phyloP scores from a whole-genome alignment of 1,284 basidiomycete genomes.

The Ceratobasidium sp. region DNA sequence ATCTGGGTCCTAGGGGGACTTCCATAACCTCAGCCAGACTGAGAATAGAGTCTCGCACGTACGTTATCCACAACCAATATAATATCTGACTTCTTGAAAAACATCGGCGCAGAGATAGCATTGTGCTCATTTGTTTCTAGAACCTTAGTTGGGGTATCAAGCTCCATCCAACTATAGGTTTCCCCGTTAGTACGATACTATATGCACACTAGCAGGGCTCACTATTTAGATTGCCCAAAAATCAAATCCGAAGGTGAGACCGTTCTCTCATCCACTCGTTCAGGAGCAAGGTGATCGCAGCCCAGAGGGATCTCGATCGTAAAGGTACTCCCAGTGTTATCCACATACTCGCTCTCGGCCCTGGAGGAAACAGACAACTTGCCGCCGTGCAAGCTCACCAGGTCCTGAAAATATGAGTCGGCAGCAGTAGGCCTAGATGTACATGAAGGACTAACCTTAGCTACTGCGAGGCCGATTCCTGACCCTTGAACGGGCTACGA shows the following conservation, averaged over 20 bases:
- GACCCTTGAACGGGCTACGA: constrained; percentile 52
- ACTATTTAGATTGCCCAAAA: too few species aligned
- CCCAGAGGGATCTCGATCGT: constrained; percentile 30
- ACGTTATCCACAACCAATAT: constrained; percentile 51
- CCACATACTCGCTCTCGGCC: neutral
- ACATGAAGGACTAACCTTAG: constrained; percentile 44
- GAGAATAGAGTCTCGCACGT: neutral
- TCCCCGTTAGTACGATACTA: too few species aligned
- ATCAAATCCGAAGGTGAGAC: too few species aligned
- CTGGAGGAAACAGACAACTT: constrained; percentile 27
- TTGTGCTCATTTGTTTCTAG: constrained; percentile 47
- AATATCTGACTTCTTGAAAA: constrained; percentile 53
- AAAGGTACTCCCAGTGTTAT: constrained; percentile 19
- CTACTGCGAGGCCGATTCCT: constrained; percentile 57
- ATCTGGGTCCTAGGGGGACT: constrained; percentile 23
- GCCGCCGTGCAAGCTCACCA: constrained; percentile 57
- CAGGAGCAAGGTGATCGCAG: constrained; percentile 21
- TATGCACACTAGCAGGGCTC: too few species aligned
- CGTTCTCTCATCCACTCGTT: too few species aligned
- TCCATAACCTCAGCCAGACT: neutral
- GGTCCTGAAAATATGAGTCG: constrained; percentile 48
- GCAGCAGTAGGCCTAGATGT: neutral
- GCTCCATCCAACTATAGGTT: too few species aligned
- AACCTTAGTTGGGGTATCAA: too few species aligned
- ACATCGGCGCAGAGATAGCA: constrained; percentile 49